Base-by-base conservation (phyloP, 441 rosid genomes). In the Arabidopsis hybrid region DNA sequence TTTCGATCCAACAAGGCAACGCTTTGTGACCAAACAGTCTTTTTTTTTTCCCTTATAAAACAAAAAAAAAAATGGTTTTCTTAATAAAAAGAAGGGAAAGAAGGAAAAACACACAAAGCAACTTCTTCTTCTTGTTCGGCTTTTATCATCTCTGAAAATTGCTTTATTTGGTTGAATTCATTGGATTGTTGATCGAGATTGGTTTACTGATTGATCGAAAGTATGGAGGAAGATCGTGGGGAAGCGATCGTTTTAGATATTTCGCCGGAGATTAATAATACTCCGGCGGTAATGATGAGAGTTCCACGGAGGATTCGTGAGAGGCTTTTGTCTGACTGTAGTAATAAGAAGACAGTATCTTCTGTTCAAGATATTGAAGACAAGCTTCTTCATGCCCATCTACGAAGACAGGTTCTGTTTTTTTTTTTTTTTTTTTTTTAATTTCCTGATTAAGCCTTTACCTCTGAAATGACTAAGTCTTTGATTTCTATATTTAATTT, bases 351-450 rank as follows among this genome's bases (percentile, higher is more conserved):
- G 83, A 66, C 84, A 71, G 85, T 88, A 1, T 43, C 74, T 71
- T 84, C 94, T 75, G 89, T 74, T 53, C 93, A 91, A 75, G 92
- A 90, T 68, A 94, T 94, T 71, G 95, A 94, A 80, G 90, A 92
- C 52, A 94, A 88, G 83, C 95, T 94, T 76, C 87, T 90, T 26
- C 90, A 82, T 60, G 98, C 98, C 17, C 87, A 88, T 90, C 89
- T 91, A 69, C 91, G 98, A 12, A 80, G 98, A 81, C 95, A 88
- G 97, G 98, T 93, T 70, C 42, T 14, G 8, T 42, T 4, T 12
- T 21, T 13, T 14, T 7, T 43, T 34, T 58, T 31, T 32, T 31
- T 39, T 21, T 21, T 21, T 21, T 21, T 21, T 21, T 21, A 31
- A 14, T 46, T 60, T 40, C 49, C 59, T 38, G 49, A 52, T 50